Evolutionary conservation across 2,329 filamentous ascomycete genomes (phyloP).

Genomic region (Fusarium poae): DNA sequence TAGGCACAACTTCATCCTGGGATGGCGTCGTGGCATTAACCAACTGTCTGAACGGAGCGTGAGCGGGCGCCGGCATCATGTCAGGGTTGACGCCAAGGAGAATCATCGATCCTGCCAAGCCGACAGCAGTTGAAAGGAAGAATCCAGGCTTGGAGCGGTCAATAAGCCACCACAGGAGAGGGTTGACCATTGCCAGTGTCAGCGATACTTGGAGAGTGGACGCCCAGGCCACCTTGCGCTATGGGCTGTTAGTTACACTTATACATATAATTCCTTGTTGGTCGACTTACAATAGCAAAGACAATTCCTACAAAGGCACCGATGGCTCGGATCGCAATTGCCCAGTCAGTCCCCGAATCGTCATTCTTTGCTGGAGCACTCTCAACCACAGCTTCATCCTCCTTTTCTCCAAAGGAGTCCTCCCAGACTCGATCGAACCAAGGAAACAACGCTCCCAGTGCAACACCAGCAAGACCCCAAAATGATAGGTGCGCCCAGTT

Average conservation of each 20-base stretch:
- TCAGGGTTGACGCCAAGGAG: conserved; percentile 82
- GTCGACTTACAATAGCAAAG: conserved; percentile 78
- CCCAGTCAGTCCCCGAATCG: conserved; percentile 76
- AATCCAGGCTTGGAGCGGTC: conserved; percentile 91
- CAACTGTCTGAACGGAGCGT: conserved; percentile 47
- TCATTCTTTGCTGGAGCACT: conserved; percentile 50
- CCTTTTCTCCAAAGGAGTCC: conserved; percentile 58
- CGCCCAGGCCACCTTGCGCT: conserved; percentile 93
- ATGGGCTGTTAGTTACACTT: conserved; percentile 30
- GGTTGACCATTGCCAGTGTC: conserved; percentile 90
- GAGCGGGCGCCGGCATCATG: conserved; percentile 77
- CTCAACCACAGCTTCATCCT: conserved; percentile 50
- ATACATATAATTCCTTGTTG: neutral
- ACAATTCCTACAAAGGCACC: conserved; percentile 72
- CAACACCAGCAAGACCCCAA: conserved; percentile 86
- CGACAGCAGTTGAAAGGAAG: conserved; percentile 79
- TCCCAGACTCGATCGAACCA: conserved; percentile 86
- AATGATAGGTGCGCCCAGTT: conserved; percentile 78
- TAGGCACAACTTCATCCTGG: conserved; percentile 26
- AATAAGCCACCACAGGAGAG: conserved; percentile 94
- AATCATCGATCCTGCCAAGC: conserved; percentile 78
- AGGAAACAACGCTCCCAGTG: conserved; percentile 82
- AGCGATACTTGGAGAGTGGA: conserved; percentile 94
- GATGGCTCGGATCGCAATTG: conserved; percentile 69
- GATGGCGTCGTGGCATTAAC: conserved; percentile 24